Conservation (phyloP, 129 eudicot genomes). For the Calendula officinalis region DNA sequence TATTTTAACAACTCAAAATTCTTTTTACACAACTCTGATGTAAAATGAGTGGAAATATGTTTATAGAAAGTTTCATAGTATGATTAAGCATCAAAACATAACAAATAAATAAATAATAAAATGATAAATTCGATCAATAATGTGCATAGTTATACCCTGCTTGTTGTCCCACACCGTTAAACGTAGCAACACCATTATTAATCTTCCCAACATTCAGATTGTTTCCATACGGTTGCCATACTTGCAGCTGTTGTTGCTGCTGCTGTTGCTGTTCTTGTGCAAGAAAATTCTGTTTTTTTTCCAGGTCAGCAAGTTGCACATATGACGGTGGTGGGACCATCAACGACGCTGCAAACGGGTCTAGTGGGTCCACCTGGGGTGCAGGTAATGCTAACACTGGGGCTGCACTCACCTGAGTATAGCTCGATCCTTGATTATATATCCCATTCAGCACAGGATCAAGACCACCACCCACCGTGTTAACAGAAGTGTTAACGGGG, state of each 20-base stretch:
- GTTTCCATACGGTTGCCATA: conserved; percentile 69
- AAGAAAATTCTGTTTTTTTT: conserved; percentile 57
- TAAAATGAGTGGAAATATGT: conserved; percentile 19
- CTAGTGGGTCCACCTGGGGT: conserved; percentile 57
- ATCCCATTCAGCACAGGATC: conserved; percentile 64
- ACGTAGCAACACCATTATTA: conserved; percentile 31
- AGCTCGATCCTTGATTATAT: conserved; percentile 55
- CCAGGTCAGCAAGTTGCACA: conserved; percentile 79
- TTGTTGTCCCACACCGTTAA: conserved; percentile 47
- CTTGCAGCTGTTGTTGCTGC: conserved; percentile 28
- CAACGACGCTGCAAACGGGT: conserved; percentile 76
- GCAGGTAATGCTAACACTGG: conserved; percentile 62
- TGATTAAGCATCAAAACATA: conserved; percentile 18
- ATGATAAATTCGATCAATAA: conserved; percentile 29
- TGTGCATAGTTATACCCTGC: conserved; percentile 51
- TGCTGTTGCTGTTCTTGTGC: background rate
- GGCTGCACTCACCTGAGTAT: conserved; percentile 22
- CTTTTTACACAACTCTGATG: conserved; percentile 30
- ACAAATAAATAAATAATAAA: background rate
- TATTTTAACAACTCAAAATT: conserved; percentile 23
- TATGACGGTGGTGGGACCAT: conserved; percentile 69
- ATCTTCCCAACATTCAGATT: conserved; percentile 38
- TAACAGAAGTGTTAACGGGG: conserved; percentile 45
- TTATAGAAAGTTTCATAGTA: conserved; percentile 4
- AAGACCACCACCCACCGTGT: conserved; percentile 50